Evolutionary conservation across 805 yeast genomes (phyloP), one percentile per base, ranked within the genome.

Genomic region (Saccharomycopsis sp.): DNA sequence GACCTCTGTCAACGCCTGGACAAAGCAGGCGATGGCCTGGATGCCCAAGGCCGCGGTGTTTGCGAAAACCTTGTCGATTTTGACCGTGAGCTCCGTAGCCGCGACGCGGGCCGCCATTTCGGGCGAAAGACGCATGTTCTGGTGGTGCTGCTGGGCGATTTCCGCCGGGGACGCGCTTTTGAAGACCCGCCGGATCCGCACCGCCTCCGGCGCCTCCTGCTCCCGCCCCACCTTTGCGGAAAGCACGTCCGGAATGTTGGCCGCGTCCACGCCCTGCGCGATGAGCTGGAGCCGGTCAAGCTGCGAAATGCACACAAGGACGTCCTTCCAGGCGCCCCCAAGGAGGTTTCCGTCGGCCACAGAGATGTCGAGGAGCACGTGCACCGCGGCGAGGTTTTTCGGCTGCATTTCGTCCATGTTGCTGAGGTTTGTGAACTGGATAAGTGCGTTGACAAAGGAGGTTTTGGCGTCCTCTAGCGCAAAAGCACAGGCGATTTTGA

Each of bases 201-300:
- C 34, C 20, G 15, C 37, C 34, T n/a, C 18, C 34, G 29, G n/a
- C 37, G 14, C 52, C 55, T 50, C 4, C 24, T 14, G 23, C 40
- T 7, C 50, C 55, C 89, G 82, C 1, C 96, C 96, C 59, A 79
- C 81, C 5, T 88, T 74, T 14, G 61, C 60, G 20, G 53, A 50
- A 8, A 58, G 51, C 29, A 91, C 87, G 73, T 91, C 97, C 1
- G 98, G 97, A 60, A 92, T 82, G 1, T 84, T 78, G 34, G 83
- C 86, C 24, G 92, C 89, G 60, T 89, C 89, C 55, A 89, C 81
- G 56, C 97, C 98, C 64, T 88, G 85, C 0, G 96, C 88, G 54
- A 91, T 83, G 54, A 94, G 75, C 70, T 91, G 97, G 58, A 91
- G 75, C 68, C 98, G 79, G 70, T 95, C 99, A 52, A 94, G 81